These are phyloP conservation scores for Diaporthe nobilis DNA, from an alignment of 2,329 filamentous ascomycete species.

Conservation along the genomic window DNA sequence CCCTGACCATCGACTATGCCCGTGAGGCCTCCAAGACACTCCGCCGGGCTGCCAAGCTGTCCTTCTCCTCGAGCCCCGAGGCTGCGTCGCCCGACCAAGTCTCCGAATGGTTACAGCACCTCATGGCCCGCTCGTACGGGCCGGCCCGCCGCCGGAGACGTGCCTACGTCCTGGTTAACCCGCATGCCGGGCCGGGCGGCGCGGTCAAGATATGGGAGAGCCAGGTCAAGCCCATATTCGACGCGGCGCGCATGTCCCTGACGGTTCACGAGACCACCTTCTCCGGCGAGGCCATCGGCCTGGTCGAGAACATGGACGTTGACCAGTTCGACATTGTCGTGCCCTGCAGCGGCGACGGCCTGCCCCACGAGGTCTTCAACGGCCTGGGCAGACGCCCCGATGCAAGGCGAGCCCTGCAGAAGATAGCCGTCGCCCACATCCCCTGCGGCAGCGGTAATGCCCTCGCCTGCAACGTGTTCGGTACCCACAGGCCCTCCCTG, in stretches of 20 bases:
- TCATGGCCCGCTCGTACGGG: conserved; percentile 81
- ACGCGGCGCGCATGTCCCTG: conserved; percentile 82
- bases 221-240: conserved; percentile 85
- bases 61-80: conserved; percentile 58
- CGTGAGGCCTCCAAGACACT: conserved; percentile 69
- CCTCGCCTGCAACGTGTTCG: conserved; percentile 90
- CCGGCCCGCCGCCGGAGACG: conserved; percentile 77
- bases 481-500: conserved; percentile 80
- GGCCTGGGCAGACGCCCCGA: conserved; percentile 84
- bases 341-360: conserved; percentile 91
- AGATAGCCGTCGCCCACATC: conserved; percentile 86
- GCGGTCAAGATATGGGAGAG: conserved; percentile 81
- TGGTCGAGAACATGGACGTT: conserved; percentile 82
- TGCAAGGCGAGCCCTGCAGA: conserved; percentile 79
- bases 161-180: conserved; percentile 92
- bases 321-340: conserved; percentile 87
- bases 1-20: conserved; percentile 82
- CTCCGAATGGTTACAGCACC: conserved; percentile 72
- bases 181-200: conserved; percentile 85
- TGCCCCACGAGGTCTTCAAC: conserved; percentile 95
- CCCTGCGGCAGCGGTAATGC: conserved; percentile 96
- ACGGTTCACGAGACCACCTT: conserved; percentile 81
- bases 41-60: conserved; percentile 73
- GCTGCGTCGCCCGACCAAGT: conserved; percentile 56
- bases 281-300: conserved; percentile 82